Evolutionary conservation across 306 rosid genomes (phyloP).

Genomic region (Ceratonia siliqua): DNA sequence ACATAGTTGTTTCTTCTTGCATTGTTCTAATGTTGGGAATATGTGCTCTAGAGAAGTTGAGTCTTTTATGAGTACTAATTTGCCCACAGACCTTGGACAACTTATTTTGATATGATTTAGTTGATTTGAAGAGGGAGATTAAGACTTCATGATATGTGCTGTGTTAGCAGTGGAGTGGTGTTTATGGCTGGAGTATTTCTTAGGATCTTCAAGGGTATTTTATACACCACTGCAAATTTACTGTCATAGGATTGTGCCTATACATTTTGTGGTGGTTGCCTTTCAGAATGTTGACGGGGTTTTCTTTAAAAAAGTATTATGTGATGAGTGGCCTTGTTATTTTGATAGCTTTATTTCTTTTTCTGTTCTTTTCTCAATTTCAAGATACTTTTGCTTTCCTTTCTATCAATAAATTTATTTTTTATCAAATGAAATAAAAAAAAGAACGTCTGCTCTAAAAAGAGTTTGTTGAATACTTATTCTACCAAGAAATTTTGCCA

Average conservation of each 20-base stretch:
- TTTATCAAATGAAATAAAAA: neutral
- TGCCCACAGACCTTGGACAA: neutral
- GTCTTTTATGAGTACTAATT: neutral
- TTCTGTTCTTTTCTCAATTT: neutral
- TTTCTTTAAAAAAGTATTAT: neutral
- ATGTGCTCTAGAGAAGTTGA: neutral
- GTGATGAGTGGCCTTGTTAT: neutral
- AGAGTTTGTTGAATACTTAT: neutral
- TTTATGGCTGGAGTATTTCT: constrained; percentile 1
- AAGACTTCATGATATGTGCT: neutral
- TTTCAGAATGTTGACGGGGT: neutral
- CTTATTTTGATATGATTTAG: neutral
- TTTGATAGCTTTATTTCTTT: neutral
- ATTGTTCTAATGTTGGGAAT: neutral
- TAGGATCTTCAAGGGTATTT: neutral
- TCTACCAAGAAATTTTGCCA: neutral
- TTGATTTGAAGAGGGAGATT: neutral
- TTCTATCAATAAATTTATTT: neutral
- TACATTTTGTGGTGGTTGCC: neutral
- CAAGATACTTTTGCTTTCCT: neutral
- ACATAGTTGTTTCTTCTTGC: constrained; percentile 5
- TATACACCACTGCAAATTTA: neutral
- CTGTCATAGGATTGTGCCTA: neutral
- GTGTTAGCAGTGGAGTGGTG: neutral
- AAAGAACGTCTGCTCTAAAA: neutral